Evolutionary conservation across 1,139 yeast genomes (phyloP), one percentile per base, ranked within the genome.

Genomic region (Yamadazyma oceani): DNA sequence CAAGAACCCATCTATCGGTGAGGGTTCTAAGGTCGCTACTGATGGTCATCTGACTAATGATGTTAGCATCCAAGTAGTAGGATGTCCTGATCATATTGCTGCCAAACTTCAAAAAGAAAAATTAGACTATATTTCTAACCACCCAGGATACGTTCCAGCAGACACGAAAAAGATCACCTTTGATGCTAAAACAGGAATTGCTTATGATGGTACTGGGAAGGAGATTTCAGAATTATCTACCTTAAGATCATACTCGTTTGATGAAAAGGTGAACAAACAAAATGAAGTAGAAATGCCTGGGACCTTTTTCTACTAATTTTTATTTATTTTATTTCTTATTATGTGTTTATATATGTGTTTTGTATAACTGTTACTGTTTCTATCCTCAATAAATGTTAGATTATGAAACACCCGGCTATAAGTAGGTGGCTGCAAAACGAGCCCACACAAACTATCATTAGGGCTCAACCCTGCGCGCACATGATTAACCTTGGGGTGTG

Each of bases 101-200:
- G 17, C 28, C 10, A 38, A 38, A 22, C 13, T 45, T 13, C 30
- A 41, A n/a, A 24, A 36, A 16, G 50, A 48, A 32, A 44, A 45
- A 26, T 24, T 38, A 25, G 40, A 36, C 3, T 38, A 33, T 13
- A 40, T 50, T 16, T 33, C 37, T 16, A 22, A 40, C 13, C 45
- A 49, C 22, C 41, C 48, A 8, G 46, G 43, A 13, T 38, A 41
- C 22, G 36, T 50, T 23, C 54, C 54, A n/a, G 26, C 32, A 1
- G 37, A 42, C 12, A 48, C 53, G 19, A 48, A 42, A 33, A 54
- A 50, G 34, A 35, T 58, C 30, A 49, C 46, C 8, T 51, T 56
- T 34, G 60, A 58, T 40, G 58, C 61, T 10, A 45, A 44, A 29
- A 54, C 58, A 6, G 64, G 64, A 3, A 45, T 48, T n/a, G 58